A percentile compares a stretch with the other conserved stretches of the same genome.
These are phyloP conservation scores for Diaporthe humulicola DNA, from an alignment of 2,329 filamentous ascomycete genomes.

Conservation along the genomic window DNA sequence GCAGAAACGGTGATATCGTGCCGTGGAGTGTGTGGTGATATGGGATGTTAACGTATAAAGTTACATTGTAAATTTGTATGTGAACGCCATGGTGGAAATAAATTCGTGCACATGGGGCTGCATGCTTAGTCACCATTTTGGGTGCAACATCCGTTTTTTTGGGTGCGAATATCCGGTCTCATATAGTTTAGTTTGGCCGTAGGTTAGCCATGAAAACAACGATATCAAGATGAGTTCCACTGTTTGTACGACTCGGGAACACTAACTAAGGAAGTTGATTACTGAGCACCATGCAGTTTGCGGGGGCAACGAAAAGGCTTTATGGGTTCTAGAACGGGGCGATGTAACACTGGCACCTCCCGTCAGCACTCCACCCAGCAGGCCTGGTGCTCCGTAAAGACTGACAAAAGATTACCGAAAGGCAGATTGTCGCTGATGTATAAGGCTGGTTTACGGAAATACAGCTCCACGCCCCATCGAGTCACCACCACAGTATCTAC, in stretches of 20 bases:
- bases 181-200: no score
- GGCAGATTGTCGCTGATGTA: background rate
- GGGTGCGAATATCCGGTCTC: no score
- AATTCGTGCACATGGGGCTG: no score
- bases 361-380: background rate
- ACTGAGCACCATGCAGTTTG: conserved; percentile 10
- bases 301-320: background rate
- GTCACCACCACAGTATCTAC: background rate
- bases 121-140: no score
- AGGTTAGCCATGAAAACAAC: background rate
- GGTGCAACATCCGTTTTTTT: no score
- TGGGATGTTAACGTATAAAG: no score
- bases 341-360: conserved; percentile 13
- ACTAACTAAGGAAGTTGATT: background rate
- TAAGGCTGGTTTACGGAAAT: conserved; percentile 3
- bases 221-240: background rate
- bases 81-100: no score
- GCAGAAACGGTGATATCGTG: no score
- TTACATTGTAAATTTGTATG: no score
- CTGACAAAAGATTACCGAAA: conserved; percentile 14
- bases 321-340: background rate
- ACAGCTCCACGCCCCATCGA: background rate
- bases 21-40: no score
- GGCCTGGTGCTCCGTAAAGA: background rate
- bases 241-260: no score